Percentiles rank a stretch among this genome's conserved stretches.
phyloP scores from a whole-genome alignment of 2,329 filamentous ascomycete species.

The Alternaria dauci region DNA sequence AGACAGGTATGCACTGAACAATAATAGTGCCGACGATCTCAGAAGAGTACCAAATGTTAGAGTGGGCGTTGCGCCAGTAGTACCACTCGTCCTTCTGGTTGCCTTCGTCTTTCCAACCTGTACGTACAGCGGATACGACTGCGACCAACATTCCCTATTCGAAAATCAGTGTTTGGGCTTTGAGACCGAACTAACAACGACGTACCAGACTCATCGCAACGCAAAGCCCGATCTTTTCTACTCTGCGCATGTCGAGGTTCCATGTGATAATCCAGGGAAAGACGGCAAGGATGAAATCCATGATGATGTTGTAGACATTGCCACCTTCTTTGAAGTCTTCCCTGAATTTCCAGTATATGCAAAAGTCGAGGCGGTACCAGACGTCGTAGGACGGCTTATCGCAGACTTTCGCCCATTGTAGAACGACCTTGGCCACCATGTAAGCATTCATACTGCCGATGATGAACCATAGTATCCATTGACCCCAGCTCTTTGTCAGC shows the following conservation, averaged over 20 bases:
- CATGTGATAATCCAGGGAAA: slow-evolving; percentile 63
- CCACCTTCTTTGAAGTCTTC: slow-evolving; percentile 61
- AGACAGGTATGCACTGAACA: slow-evolving; percentile 63
- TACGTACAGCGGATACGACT: slow-evolving; percentile 59
- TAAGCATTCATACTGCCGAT: slow-evolving; percentile 60
- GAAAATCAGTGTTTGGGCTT: slow-evolving; percentile 5
- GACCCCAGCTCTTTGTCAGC: slow-evolving; percentile 57
- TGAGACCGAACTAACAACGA: neutral
- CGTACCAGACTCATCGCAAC: slow-evolving; percentile 59
- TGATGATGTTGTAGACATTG: slow-evolving; percentile 64
- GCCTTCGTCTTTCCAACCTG: slow-evolving; percentile 60
- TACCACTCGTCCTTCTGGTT: slow-evolving; percentile 58
- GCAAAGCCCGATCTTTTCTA: slow-evolving; percentile 61
- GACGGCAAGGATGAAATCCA: slow-evolving; percentile 61
- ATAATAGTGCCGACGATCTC: slow-evolving; percentile 64
- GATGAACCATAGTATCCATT: slow-evolving; percentile 59
- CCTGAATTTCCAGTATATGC: slow-evolving; percentile 52
- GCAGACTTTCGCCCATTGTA: slow-evolving; percentile 62
- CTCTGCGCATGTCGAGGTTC: slow-evolving; percentile 57
- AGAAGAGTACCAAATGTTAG: slow-evolving; percentile 61
- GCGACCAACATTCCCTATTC: slow-evolving; percentile 58
- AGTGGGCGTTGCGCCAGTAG: slow-evolving; percentile 60
- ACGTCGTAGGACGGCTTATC: slow-evolving; percentile 55
- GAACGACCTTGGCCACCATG: slow-evolving; percentile 59
- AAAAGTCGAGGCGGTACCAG: slow-evolving; percentile 60